Percentiles rank a stretch among this genome's conserved stretches.
phyloP scores from a whole-genome alignment of 2,329 filamentous ascomycete species.

The Trichophyton schoenleinii region DNA sequence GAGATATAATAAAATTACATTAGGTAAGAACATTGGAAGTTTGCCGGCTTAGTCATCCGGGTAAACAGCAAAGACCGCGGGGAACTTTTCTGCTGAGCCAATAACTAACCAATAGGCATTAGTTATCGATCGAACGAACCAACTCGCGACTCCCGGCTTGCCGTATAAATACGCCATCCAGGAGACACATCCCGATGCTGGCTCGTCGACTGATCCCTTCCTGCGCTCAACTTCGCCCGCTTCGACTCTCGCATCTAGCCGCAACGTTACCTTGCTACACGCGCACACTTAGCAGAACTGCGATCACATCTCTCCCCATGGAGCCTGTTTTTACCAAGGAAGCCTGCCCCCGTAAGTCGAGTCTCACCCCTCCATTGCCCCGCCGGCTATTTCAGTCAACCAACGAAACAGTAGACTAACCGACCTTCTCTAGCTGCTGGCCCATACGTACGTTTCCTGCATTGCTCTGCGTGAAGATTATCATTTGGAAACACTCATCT shows the following conservation, averaged over 20 bases:
- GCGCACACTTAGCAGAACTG: neutral
- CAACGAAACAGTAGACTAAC: slow-evolving; percentile 2
- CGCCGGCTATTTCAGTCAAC: neutral
- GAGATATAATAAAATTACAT: no score
- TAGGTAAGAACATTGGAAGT: neutral
- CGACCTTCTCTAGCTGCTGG: slow-evolving; percentile 17
- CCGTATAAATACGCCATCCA: neutral
- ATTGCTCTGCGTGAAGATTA: no score
- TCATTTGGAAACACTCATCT: neutral
- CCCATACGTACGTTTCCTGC: slow-evolving; percentile 30
- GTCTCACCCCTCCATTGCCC: neutral
- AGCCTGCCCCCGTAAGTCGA: slow-evolving; percentile 34
- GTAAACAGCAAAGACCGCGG: neutral
- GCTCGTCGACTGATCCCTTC: neutral
- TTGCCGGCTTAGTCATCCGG: neutral
- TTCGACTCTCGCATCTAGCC: neutral
- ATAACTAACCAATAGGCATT: neutral
- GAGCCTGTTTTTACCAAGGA: slow-evolving; percentile 30
- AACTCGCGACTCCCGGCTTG: neutral
- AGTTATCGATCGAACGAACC: neutral
- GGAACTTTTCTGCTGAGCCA: neutral
- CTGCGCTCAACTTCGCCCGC: neutral
- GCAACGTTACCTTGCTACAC: neutral
- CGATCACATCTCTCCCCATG: slow-evolving; percentile 28
- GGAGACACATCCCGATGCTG: neutral